Evolutionary conservation across 257 asterid genomes (phyloP), one percentile per base, ranked within the genome.

Genomic region (Cinchona pubescens): DNA sequence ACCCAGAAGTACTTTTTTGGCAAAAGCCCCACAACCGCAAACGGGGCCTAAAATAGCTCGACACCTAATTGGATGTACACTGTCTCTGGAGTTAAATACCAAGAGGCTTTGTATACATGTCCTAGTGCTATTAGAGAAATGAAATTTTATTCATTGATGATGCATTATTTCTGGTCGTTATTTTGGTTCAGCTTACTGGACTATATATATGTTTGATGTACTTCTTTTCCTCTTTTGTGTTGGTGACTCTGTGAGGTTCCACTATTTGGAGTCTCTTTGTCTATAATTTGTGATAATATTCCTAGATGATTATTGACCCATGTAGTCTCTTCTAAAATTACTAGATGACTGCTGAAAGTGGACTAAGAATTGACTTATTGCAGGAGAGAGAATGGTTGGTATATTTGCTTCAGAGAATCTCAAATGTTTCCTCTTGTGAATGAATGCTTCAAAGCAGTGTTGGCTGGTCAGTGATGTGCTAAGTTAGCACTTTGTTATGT

Each of bases 281-380:
- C 32, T 56, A 56, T 56, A 56, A 23, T 23, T 10, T 10, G n/a
- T 13, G 1, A 11, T 59, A 32, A 16, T n/a, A 6, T 18, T 40
- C 21, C 21, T 15, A 13, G 35, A 42, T n/a, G 72, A 67, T 40
- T 42, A 67, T 56, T 67, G 34, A 67, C n/a, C n/a, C 35, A n/a
- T 67, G 10, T 2, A 37, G 13, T 59, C 34, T 34, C 70, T 49
- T 21, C 25, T 65, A 13, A 60, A 45, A n/a, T 58, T 34, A 18
- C 46, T 62, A 61, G 76, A 48, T 34, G 59, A 55, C 42, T 46
- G 72, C 58, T 53, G 71, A 77, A 56, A 40, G 21, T 77, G 62
- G 76, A 53, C 72, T 48, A 51, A 46, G 46, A n/a, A 46, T 45
- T 29, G 69, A 53, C 32, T 58, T 40, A 53, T 38, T 51, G 7